Conservation (phyloP, 2,329 filamentous ascomycete species). For the Zopfia rhizophila region DNA sequence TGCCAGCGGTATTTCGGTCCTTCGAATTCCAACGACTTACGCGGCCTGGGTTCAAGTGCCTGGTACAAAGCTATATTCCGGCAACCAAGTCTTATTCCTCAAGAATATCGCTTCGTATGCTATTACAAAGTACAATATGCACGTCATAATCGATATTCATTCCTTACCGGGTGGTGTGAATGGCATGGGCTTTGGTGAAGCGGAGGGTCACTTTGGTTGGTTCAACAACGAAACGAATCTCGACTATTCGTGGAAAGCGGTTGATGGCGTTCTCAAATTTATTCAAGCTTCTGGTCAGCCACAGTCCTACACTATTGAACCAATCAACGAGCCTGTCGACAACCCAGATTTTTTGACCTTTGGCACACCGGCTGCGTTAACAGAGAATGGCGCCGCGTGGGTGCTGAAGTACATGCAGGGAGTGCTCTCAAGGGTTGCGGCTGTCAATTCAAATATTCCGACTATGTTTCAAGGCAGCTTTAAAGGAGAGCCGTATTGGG, state of each 20-base stretch:
- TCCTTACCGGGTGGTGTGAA: constrained; percentile 47
- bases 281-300: constrained; percentile 39
- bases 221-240: constrained; percentile 50
- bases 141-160: constrained; percentile 50
- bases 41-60: constrained; percentile 51
- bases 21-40: constrained; percentile 51
- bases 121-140: constrained; percentile 49
- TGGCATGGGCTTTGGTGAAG: constrained; percentile 18
- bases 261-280: constrained; percentile 46
- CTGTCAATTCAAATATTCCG: background rate
- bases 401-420: constrained; percentile 47
- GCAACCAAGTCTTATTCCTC: constrained; percentile 44
- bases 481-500: constrained; percentile 18
- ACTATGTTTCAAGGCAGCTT: constrained; percentile 6
- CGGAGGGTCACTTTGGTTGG: constrained; percentile 43
- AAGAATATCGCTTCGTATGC: constrained; percentile 47
- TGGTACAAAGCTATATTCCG: constrained; percentile 44
- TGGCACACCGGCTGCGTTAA: constrained; percentile 42
- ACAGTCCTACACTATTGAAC: constrained; percentile 47
- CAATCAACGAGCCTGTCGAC: constrained; percentile 53
- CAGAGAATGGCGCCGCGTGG: constrained; percentile 41
- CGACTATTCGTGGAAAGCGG: constrained; percentile 43
- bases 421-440: too few species aligned
- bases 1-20: constrained; percentile 40
- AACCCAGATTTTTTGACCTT: constrained; percentile 43